Conservation (phyloP, 345 rosid species). For the Linum usitatissimum region DNA sequence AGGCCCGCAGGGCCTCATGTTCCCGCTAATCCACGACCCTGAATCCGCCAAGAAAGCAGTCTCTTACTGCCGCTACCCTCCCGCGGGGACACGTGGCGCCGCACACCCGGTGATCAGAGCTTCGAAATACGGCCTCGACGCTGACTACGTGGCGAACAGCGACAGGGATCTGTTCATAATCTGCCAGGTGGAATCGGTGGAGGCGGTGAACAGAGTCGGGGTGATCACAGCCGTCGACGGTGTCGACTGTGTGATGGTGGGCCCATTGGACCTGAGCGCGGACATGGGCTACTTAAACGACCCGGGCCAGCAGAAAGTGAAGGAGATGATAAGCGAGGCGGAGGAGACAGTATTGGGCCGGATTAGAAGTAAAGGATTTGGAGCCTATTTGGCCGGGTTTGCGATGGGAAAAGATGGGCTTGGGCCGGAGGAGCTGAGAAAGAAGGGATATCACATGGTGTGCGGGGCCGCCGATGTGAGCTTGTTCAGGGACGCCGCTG, state of each 20-base stretch:
- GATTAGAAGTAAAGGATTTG: slow-evolving; percentile 20
- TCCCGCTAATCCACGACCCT: slow-evolving; percentile 73
- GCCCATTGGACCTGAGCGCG: slow-evolving; percentile 86
- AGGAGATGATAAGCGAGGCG: slow-evolving; percentile 47
- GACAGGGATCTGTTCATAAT: slow-evolving; percentile 59
- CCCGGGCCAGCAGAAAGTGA: slow-evolving; percentile 82
- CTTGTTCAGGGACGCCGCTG: slow-evolving; percentile 51
- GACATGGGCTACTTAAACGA: slow-evolving; percentile 87
- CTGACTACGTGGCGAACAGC: slow-evolving; percentile 60
- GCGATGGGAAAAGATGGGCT: slow-evolving; percentile 67
- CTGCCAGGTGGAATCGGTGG: slow-evolving; percentile 86
- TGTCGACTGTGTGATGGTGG: slow-evolving; percentile 89
- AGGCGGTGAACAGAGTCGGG: slow-evolving; percentile 50
- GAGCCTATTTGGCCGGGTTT: slow-evolving; percentile 59
- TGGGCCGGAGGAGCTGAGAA: slow-evolving; percentile 34
- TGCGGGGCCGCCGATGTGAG: slow-evolving; percentile 69
- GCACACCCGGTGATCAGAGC: slow-evolving; percentile 83
- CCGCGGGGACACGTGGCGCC: slow-evolving; percentile 65
- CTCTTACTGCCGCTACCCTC: slow-evolving; percentile 76
- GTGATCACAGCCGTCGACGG: slow-evolving; percentile 79
- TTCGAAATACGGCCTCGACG: slow-evolving; percentile 70
- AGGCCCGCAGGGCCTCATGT: slow-evolving; percentile 88
- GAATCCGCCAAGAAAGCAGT: slow-evolving; percentile 61
- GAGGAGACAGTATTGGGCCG: slow-evolving; percentile 55
- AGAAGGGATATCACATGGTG: slow-evolving; percentile 71